phyloP scores from a whole-genome alignment of 176 grass and related monocot species.

The Triticum monococcum region DNA sequence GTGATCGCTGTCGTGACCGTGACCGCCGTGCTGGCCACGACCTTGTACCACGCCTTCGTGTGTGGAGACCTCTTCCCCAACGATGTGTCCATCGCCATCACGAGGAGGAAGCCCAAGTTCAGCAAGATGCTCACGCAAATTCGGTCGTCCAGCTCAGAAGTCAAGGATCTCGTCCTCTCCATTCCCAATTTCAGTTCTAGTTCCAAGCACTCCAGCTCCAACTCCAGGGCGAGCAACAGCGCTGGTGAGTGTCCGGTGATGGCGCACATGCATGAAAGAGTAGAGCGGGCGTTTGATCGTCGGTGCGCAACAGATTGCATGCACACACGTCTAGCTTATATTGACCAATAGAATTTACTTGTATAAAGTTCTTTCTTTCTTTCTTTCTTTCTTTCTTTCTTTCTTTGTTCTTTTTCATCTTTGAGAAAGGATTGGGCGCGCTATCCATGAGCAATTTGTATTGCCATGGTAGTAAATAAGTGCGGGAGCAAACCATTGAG shows the following conservation, averaged over 20 bases:
- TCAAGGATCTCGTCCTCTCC: not conserved
- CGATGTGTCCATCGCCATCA: not conserved
- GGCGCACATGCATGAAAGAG: not conserved
- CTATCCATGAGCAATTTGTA: not conserved
- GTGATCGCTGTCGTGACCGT: conserved; percentile 41
- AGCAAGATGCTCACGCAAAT: not conserved
- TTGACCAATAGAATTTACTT: not conserved
- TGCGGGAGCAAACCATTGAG: too few species aligned
- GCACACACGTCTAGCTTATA: not conserved
- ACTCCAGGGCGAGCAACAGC: not conserved
- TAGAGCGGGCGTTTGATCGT: not conserved
- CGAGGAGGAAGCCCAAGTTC: not conserved
- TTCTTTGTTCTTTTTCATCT: not conserved
- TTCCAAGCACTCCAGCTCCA: not conserved
- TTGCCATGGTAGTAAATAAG: not conserved
- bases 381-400: not conserved
- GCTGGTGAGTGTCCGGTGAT: not conserved
- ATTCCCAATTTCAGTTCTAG: not conserved
- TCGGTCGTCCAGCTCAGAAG: not conserved
- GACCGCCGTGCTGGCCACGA: conserved; percentile 47
- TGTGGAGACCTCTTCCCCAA: conserved; percentile 42
- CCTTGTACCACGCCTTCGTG: not conserved
- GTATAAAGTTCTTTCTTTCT: not conserved
- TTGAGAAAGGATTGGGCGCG: not conserved
- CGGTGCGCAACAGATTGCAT: not conserved